Evolutionary conservation across 23 red algal genomes (phyloP).

Genomic region (Gracilaria domingensis): DNA sequence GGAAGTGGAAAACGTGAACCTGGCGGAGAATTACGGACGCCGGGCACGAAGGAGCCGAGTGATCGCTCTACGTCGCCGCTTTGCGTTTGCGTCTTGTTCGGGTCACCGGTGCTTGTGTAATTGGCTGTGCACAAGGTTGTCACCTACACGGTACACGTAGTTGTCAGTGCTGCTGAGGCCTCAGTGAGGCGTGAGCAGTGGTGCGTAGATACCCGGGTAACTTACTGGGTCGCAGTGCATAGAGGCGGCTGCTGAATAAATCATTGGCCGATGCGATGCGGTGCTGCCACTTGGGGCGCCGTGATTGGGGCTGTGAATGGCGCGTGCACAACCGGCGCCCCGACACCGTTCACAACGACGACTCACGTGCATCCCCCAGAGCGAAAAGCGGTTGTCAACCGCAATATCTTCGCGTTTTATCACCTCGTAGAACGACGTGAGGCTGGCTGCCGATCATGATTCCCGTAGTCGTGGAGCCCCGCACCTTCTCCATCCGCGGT

Average conservation of each 20-base stretch:
- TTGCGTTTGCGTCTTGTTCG: too few relatives aligned
- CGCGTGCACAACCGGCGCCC: background rate
- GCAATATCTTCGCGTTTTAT: background rate
- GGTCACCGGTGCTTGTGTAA: too few relatives aligned
- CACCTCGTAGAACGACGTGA: background rate
- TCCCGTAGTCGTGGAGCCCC: background rate
- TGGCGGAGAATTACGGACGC: too few relatives aligned
- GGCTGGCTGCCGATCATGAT: background rate
- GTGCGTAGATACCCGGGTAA: too few relatives aligned
- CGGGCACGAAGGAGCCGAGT: too few relatives aligned
- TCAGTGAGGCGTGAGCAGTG: too few relatives aligned
- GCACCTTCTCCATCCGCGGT: background rate
- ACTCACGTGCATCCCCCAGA: slow-evolving; percentile 15
- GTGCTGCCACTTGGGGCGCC: slow-evolving; percentile 16
- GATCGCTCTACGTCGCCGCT: too few relatives aligned
- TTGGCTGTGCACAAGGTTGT: too few relatives aligned
- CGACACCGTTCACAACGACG: slow-evolving; percentile 6
- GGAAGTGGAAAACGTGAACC: too few relatives aligned
- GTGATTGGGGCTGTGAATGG: slow-evolving; percentile 24
- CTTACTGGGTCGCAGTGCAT: too few relatives aligned
- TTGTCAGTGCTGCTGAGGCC: too few relatives aligned
- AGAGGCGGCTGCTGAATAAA: background rate
- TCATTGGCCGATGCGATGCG: background rate
- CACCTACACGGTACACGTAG: too few relatives aligned
- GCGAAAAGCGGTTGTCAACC: slow-evolving; percentile 8